Conservation (phyloP, 2,329 filamentous ascomycete genomes). For the Pseudogymnoascus sp. region DNA sequence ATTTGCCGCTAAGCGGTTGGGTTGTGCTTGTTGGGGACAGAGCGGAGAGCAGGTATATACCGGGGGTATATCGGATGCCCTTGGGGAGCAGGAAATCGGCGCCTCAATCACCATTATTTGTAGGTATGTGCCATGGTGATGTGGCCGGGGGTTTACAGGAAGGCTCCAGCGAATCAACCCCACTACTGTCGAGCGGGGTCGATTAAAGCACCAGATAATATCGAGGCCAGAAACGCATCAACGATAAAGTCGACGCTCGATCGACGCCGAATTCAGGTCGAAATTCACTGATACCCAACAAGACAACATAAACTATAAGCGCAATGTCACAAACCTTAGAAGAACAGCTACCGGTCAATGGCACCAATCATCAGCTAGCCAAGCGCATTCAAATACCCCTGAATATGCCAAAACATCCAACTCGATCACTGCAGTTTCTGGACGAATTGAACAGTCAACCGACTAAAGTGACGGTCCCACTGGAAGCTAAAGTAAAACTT, state of each 20-base stretch:
- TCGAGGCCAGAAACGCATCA: neutral
- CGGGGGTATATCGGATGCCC: neutral
- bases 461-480: neutral
- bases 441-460: slow-evolving; percentile 1
- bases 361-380: neutral
- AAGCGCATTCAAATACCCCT: neutral
- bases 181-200: neutral
- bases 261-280: neutral
- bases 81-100: neutral
- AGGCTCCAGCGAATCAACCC: neutral
- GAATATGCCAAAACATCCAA: slow-evolving; percentile 6
- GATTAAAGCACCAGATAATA: neutral
- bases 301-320: neutral
- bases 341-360: neutral
- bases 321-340: neutral
- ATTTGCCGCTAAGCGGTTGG: neutral
- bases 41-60: neutral
- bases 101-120: neutral
- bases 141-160: neutral
- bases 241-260: neutral
- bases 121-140: neutral
- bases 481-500: slow-evolving; percentile 13
- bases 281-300: neutral
- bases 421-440: slow-evolving; percentile 14
- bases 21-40: neutral